These are phyloP conservation scores for Sphaerulina musiva DNA, from an alignment of 2,329 filamentous ascomycete species.

Conservation along the genomic window DNA sequence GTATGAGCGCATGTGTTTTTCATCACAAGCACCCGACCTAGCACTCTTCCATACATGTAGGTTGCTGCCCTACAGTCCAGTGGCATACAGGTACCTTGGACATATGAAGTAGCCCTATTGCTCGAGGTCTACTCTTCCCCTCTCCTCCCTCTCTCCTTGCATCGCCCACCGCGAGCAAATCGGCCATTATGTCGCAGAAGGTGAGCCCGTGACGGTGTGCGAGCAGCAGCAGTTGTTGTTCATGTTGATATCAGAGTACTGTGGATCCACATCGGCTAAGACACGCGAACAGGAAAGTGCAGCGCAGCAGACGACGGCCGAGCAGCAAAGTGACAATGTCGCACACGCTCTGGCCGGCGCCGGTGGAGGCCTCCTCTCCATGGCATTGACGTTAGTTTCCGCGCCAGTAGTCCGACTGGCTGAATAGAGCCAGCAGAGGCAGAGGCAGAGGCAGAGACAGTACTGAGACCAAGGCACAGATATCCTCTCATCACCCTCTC, in stretches of 20 bases:
- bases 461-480: conserved; percentile 39
- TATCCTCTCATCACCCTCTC: conserved; percentile 97
- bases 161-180: neutral
- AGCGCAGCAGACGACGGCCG: conserved; percentile 49
- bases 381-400: conserved; percentile 73
- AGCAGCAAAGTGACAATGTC: conserved; percentile 91
- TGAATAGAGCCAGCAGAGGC: conserved; percentile 1
- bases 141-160: conserved; percentile 6
- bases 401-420: neutral
- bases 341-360: conserved; percentile 89
- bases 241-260: neutral
- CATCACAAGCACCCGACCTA: conserved; percentile 6
- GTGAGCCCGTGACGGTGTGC: conserved; percentile 1
- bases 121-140: neutral
- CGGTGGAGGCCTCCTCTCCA: conserved; percentile 88
- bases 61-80: no score
- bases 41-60: no score
- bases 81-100: neutral
- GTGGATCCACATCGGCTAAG: conserved; percentile 6
- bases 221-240: neutral
- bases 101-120: neutral
- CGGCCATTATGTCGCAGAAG: conserved; percentile 12
- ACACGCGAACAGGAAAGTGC: conserved; percentile 5
- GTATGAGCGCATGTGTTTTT: conserved; percentile 4
- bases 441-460: no score